Conservation (phyloP, 2,329 filamentous ascomycete species). For the Cytospora piceae region DNA sequence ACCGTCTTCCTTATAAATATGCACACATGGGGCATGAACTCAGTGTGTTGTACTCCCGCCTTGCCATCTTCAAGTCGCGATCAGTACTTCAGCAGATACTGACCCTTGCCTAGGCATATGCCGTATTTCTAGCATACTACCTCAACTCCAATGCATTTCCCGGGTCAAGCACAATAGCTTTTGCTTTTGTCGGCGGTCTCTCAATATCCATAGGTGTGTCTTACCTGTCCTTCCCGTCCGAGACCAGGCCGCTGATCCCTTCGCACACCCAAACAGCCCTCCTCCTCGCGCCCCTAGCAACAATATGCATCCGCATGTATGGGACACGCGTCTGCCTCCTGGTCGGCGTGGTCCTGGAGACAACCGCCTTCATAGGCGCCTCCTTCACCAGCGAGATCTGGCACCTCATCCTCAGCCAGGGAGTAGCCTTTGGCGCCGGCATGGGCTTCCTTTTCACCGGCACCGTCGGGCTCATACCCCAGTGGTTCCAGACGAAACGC, state of each 20-base stretch:
- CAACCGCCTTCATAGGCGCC: conserved; percentile 68
- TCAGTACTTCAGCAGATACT: conserved; percentile 4
- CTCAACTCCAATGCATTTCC: conserved; percentile 63
- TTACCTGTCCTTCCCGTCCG: background rate
- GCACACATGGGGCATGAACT: conserved; percentile 78
- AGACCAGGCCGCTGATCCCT: conserved; percentile 35
- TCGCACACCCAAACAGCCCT: conserved; percentile 52
- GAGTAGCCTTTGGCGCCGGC: conserved; percentile 75
- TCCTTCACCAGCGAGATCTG: conserved; percentile 71
- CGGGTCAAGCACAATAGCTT: conserved; percentile 66
- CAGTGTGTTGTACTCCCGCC: conserved; percentile 44
- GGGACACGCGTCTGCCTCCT: conserved; percentile 69
- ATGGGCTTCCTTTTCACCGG: conserved; percentile 78
- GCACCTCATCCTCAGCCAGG: conserved; percentile 77
- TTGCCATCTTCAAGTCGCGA: background rate
- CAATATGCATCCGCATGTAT: conserved; percentile 59
- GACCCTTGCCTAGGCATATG: conserved; percentile 13
- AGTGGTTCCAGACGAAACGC: conserved; percentile 73
- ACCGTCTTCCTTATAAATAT: conserved; percentile 63
- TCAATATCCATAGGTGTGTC: conserved; percentile 59
- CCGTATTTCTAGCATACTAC: conserved; percentile 62
- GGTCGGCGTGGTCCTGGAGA: conserved; percentile 66
- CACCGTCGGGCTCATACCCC: conserved; percentile 67
- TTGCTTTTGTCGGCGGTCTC: conserved; percentile 77
- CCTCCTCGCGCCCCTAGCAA: conserved; percentile 70